phyloP scores from a whole-genome alignment of 495 filamentous ascomycete species.

The Jackrogersella multiformis region DNA sequence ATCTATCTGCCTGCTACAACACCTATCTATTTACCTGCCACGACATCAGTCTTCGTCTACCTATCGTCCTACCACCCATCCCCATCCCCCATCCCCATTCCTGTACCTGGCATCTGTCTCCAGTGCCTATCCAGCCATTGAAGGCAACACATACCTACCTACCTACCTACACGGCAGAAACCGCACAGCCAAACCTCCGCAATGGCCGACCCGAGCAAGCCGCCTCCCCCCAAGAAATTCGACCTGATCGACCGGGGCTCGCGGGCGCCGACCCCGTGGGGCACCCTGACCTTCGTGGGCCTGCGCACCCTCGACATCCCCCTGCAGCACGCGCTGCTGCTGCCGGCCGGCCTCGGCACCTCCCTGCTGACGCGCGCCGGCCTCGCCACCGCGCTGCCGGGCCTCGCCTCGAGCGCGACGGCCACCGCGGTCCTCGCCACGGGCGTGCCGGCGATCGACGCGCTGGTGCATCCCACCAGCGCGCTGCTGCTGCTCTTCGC shows the following conservation, averaged over 20 bases:
- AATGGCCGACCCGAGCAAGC: constrained; percentile 20
- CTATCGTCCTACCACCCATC: too few relatives aligned
- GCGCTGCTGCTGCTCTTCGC: constrained; percentile 60
- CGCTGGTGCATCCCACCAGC: constrained; percentile 38
- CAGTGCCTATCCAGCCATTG: too few relatives aligned
- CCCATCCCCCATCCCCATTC: too few relatives aligned
- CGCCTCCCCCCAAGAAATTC: constrained; percentile 10
- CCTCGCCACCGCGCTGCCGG: constrained; percentile 29
- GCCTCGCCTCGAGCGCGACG: constrained; percentile 40
- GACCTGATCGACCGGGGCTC: constrained; percentile 49
- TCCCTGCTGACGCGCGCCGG: constrained; percentile 35
- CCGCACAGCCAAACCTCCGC: background rate
- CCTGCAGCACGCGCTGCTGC: constrained; percentile 65
- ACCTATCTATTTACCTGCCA: too few relatives aligned
- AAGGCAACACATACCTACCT: background rate
- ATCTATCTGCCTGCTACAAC: too few relatives aligned
- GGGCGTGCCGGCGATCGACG: constrained; percentile 11
- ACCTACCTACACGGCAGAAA: too few relatives aligned
- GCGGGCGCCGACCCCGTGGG: constrained; percentile 56
- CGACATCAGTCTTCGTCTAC: too few relatives aligned
- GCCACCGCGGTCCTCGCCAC: constrained; percentile 46
- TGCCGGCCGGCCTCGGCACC: constrained; percentile 48
- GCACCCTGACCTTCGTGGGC: constrained; percentile 64
- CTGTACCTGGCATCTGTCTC: too few relatives aligned
- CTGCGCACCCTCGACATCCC: constrained; percentile 65